A percentile compares a stretch with the other conserved stretches of the same genome.
Conservation (phyloP, 2,329 filamentous ascomycete genomes). For the Sarocladiaceae sp. region DNA sequence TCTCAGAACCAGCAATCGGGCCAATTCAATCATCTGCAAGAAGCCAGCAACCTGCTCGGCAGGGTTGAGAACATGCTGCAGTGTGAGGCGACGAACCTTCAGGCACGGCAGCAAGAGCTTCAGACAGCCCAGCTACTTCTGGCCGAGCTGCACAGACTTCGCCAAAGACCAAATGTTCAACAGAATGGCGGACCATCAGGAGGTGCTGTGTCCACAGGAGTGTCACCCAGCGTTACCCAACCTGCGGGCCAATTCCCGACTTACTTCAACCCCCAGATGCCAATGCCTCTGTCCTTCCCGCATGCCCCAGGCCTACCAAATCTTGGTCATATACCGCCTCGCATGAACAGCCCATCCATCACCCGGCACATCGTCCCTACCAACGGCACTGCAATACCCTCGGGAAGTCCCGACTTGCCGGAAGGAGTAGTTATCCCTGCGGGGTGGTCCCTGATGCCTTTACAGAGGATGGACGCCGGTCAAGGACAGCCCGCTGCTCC, state of each 20-base stretch:
- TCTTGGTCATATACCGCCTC: slow-evolving; percentile 21
- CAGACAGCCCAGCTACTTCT: slow-evolving; percentile 64
- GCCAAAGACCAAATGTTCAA: slow-evolving; percentile 41
- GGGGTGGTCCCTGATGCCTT: slow-evolving; percentile 61
- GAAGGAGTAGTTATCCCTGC: slow-evolving; percentile 60
- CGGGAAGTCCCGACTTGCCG: slow-evolving; percentile 58
- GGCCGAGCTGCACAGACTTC: slow-evolving; percentile 62
- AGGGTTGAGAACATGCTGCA: slow-evolving; percentile 66
- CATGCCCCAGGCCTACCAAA: slow-evolving; percentile 1
- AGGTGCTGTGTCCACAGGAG: background rate
- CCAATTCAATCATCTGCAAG: slow-evolving; percentile 28
- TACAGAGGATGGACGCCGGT: slow-evolving; percentile 49
- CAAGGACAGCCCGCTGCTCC: slow-evolving; percentile 18
- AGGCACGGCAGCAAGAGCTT: slow-evolving; percentile 63
- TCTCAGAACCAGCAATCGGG: slow-evolving; percentile 9
- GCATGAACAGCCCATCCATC: slow-evolving; percentile 36
- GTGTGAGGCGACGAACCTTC: slow-evolving; percentile 60
- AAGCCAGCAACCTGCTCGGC: slow-evolving; percentile 56
- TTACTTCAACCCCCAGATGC: background rate
- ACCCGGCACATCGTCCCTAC: slow-evolving; percentile 43
- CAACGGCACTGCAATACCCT: slow-evolving; percentile 48
- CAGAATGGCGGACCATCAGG: slow-evolving; percentile 15
- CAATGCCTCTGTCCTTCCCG: background rate
- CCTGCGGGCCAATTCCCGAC: background rate
- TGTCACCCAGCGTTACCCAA: background rate